Percentiles rank a stretch among this genome's conserved stretches.
These are phyloP conservation scores for Aspergillus sp. DNA, from an alignment of 2,329 filamentous ascomycete genomes.

Conservation along the genomic window DNA sequence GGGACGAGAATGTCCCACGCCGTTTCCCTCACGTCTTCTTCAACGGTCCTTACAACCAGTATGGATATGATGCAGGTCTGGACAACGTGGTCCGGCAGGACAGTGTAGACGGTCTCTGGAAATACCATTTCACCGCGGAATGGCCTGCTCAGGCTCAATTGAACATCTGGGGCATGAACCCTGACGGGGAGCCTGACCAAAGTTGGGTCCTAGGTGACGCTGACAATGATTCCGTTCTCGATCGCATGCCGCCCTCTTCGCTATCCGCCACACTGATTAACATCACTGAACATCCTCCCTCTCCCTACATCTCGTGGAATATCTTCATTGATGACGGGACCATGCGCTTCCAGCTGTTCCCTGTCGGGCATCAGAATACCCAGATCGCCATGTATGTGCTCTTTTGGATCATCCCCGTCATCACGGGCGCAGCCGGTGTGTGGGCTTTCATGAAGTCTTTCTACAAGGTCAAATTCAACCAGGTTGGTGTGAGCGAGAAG, in stretches of 20 bases:
- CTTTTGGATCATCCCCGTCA: constrained; percentile 54
- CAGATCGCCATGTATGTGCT: constrained; percentile 59
- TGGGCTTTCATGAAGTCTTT: constrained; percentile 62
- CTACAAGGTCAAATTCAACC: constrained; percentile 64
- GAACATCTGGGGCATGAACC: constrained; percentile 67
- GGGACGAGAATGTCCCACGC: constrained; percentile 43
- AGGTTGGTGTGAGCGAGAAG: constrained; percentile 56
- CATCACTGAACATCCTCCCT: constrained; percentile 56
- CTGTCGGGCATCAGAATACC: constrained; percentile 53
- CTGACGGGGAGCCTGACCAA: constrained; percentile 61
- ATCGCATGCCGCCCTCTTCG: constrained; percentile 61
- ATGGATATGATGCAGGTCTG: constrained; percentile 62
- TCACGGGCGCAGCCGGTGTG: constrained; percentile 52
- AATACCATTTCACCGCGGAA: constrained; percentile 62
- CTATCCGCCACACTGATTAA: constrained; percentile 60
- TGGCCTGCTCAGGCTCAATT: constrained; percentile 64
- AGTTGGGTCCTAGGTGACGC: constrained; percentile 63
- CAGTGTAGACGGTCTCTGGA: constrained; percentile 53
- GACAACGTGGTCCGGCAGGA: constrained; percentile 53
- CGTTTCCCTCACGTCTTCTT: constrained; percentile 63
- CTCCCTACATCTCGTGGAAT: constrained; percentile 57
- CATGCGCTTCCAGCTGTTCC: constrained; percentile 55
- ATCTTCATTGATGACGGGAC: constrained; percentile 58
- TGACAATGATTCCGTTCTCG: constrained; percentile 60
- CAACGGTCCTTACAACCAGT: constrained; percentile 63